Evolutionary conservation across 179 eudicot genomes (phyloP).

Genomic region (Amaranthus tricolor): DNA sequence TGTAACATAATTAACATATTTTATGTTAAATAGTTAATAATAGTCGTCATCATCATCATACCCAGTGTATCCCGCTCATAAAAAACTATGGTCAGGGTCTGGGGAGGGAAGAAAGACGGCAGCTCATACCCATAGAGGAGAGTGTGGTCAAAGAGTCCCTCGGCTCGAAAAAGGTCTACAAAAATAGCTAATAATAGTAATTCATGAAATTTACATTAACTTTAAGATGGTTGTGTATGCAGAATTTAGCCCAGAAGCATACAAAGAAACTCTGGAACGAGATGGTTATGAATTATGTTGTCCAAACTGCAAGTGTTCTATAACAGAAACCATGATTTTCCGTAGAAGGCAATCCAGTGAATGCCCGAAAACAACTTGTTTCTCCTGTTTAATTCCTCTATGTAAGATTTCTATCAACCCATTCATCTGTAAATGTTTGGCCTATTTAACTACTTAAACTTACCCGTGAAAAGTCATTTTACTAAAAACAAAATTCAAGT

Average conservation of each 20-base stretch:
- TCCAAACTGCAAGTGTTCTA: background rate
- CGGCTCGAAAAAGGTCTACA: too few species aligned
- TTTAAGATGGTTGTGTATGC: background rate
- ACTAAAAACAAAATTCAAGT: background rate
- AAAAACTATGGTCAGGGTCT: too few species aligned
- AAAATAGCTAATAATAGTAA: too few species aligned
- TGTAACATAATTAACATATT: too few species aligned
- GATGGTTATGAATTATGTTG: slow-evolving; percentile 5
- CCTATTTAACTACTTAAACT: background rate
- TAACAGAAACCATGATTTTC: slow-evolving; percentile 1
- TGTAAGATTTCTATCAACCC: background rate
- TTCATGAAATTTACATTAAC: too few species aligned
- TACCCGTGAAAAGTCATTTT: background rate
- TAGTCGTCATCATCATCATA: too few species aligned
- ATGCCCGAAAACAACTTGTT: background rate
- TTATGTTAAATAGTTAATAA: too few species aligned
- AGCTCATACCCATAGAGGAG: too few species aligned
- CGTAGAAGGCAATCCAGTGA: background rate
- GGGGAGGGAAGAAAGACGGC: too few species aligned
- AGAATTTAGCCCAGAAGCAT: slow-evolving; percentile 1
- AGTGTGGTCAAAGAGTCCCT: too few species aligned
- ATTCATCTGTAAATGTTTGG: background rate
- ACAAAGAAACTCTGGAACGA: background rate
- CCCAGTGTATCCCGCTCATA: too few species aligned
- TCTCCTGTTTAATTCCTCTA: background rate